Evolutionary conservation across 352 stramenopile genomes (phyloP).

Genomic region (Phytophthora lateralis): DNA sequence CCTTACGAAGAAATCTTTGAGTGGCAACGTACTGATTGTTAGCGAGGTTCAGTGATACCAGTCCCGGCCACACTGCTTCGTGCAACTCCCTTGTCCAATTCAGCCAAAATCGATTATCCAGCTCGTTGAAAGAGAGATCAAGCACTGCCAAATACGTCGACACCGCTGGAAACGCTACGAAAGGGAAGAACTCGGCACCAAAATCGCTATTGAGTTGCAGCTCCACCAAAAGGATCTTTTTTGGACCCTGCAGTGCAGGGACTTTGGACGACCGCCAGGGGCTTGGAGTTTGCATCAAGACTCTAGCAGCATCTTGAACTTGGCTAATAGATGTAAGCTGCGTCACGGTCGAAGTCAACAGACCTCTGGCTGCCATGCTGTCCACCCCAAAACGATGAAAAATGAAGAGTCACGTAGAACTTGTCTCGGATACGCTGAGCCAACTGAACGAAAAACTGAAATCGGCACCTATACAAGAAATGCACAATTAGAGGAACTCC

Average conservation of each 20-base stretch:
- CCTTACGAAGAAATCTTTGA: neutral
- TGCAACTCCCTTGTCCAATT: constrained; percentile 7
- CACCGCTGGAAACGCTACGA: constrained; percentile 11
- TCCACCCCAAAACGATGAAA: neutral
- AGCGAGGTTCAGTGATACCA: constrained; percentile 47
- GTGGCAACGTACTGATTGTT: constrained; percentile 53
- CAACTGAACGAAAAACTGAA: constrained; percentile 26
- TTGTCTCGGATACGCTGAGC: neutral
- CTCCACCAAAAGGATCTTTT: constrained; percentile 36
- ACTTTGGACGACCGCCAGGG: constrained; percentile 12
- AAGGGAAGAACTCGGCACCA: constrained; percentile 29
- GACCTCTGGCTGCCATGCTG: neutral
- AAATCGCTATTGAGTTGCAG: constrained; percentile 16
- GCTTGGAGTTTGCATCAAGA: constrained; percentile 13
- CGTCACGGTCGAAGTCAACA: neutral
- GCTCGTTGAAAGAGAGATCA: constrained; percentile 63
- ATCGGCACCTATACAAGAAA: constrained; percentile 20
- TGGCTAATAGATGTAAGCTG: constrained; percentile 15
- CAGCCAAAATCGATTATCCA: constrained; percentile 48
- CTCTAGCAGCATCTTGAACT: constrained; percentile 15
- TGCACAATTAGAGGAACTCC: neutral
- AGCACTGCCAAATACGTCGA: constrained; percentile 22
- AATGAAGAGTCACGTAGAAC: constrained; percentile 15
- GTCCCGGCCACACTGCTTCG: constrained; percentile 24
- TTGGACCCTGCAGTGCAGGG: neutral